Conservation (phyloP, 345 rosid species). For the Kernera saxatilis region DNA sequence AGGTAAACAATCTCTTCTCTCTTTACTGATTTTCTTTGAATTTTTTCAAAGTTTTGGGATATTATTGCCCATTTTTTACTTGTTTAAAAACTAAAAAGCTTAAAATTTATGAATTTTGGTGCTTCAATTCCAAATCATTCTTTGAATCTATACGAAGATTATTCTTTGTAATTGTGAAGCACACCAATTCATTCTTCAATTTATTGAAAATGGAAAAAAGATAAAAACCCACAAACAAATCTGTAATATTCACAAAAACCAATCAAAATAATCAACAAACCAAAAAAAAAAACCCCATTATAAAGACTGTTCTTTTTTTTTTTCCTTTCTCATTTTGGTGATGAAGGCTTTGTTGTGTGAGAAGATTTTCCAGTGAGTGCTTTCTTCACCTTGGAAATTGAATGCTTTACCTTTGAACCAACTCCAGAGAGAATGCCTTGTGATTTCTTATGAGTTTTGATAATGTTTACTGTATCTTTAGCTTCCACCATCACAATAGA, state of each 20-base stretch:
- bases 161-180: background rate
- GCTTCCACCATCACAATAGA: slow-evolving; percentile 60
- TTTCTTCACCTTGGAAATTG: slow-evolving; percentile 88
- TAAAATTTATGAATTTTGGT: too few relatives aligned
- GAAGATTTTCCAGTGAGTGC: slow-evolving; percentile 81
- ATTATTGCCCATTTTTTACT: too few relatives aligned
- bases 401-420: slow-evolving; percentile 83
- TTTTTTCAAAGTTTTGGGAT: too few relatives aligned
- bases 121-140: too few relatives aligned
- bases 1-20: too few relatives aligned
- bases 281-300: background rate
- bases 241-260: slow-evolving; percentile 28
- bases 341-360: slow-evolving; percentile 44
- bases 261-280: slow-evolving; percentile 26
- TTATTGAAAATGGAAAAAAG: slow-evolving; percentile 4
- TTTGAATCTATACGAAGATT: too few relatives aligned
- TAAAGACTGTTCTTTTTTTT: background rate
- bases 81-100: too few relatives aligned
- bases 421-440: slow-evolving; percentile 74
- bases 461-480: slow-evolving; percentile 45
- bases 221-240: slow-evolving; percentile 6
- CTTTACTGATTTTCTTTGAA: too few relatives aligned
- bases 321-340: slow-evolving; percentile 35
- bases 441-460: slow-evolving; percentile 64
- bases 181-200: slow-evolving; percentile 18